Evolutionary conservation across 2,329 filamentous ascomycete species (phyloP), one percentile per base, ranked within the genome.

Genomic region (Cadophora sp.): DNA sequence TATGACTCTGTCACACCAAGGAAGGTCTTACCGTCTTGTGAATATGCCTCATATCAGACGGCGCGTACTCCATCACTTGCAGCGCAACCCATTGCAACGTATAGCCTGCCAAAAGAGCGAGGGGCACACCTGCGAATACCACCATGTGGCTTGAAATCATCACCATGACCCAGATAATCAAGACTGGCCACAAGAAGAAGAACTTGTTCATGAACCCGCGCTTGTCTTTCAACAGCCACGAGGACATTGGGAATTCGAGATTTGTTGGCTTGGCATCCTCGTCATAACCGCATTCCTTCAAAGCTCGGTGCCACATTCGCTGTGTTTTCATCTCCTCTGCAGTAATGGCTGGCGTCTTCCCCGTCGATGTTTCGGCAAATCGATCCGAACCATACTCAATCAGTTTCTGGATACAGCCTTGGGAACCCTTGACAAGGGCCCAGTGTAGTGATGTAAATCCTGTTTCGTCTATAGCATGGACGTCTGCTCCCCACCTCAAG

Each of bases 381-480:
- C 96, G 88, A 80, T 99, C 96, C 30, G 94, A 90, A 56, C 96
- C 96, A 78, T 97, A 97, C 81, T 99, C 96, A 73, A 99, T 87
- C 53, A 99, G 84, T 80, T 97, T 98, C 77, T 96, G 89, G 70
- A 99, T 91, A 78, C 94, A 97, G 13, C 89, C 89, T 68, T 92
- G 87, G 59, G 91, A 96, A 14, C 96, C 96, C 80, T 97, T 97
- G 43, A 99, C 96, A 56, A 99, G 83, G 0, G 94, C 94, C 96
- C 96, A 99, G 77, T 99, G 96, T 72, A 99, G 82, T 4, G 96
- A 94, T 0, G 95, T 97, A 78, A 98, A 96, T 33, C 95, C 95
- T 73, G 94, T 91, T 77, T 97, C 94, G 75, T 99, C 96, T 36
- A 86, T 89, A 41, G 93, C 91, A 79, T 97, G 93, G 9, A 97